Percentiles rank a stretch among this genome's conserved stretches.
These are phyloP conservation scores for Mycena sp. DNA, from an alignment of 1,284 basidiomycete species.

Conservation along the genomic window DNA sequence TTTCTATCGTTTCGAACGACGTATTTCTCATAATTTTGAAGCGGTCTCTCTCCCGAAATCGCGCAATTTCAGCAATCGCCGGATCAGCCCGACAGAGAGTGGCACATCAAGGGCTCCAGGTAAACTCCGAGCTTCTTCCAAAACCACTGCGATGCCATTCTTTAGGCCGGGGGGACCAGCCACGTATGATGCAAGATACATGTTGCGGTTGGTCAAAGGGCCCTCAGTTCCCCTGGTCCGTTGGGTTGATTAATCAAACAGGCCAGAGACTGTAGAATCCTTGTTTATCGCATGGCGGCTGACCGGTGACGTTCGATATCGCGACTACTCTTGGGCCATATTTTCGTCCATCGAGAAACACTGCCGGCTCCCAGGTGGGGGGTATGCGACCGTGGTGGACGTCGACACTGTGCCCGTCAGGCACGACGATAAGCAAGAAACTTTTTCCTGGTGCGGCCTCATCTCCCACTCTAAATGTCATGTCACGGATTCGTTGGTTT, in stretches of 20 bases:
- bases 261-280: conserved; percentile 95
- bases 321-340: conserved; percentile 81
- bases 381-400: conserved; percentile 87
- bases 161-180: conserved; percentile 58
- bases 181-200: conserved; percentile 89
- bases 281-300: conserved; percentile 90
- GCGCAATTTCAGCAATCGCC: conserved; percentile 64
- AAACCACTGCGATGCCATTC: conserved; percentile 4
- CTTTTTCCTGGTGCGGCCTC: conserved; percentile 82
- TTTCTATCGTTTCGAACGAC: conserved; percentile 21
- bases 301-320: conserved; percentile 86
- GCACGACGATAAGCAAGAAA: conserved; percentile 94
- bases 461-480: neutral
- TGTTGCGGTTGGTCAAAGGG: conserved; percentile 67
- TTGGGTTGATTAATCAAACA: conserved; percentile 38
- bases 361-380: conserved; percentile 74
- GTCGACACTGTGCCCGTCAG: conserved; percentile 78
- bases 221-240: neutral
- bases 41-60: conserved; percentile 86
- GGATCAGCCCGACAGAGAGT: conserved; percentile 63
- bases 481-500: conserved; percentile 18
- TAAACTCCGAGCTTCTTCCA: conserved; percentile 8
- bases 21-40: neutral
- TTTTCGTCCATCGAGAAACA: conserved; percentile 80
- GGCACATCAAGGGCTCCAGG: conserved; percentile 87